Evolutionary conservation across 1,284 basidiomycete species (phyloP), one percentile per base, ranked within the genome.

Genomic region (Porodaedalea pini): DNA sequence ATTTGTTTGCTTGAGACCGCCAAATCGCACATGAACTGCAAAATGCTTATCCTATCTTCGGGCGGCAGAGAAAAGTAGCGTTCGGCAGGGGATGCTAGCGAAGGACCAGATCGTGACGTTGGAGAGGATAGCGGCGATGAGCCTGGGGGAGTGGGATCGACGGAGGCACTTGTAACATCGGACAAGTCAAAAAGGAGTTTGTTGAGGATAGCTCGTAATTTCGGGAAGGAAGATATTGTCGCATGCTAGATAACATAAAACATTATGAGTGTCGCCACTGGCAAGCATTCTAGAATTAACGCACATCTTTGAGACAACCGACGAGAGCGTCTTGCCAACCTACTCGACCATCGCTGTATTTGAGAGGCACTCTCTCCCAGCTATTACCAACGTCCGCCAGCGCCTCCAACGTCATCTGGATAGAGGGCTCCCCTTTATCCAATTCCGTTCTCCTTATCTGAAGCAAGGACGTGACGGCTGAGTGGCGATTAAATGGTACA

Each of bases 1-100:
- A 98, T 83, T 3, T 84, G 79, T 68, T 92, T 94, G 70, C 92
- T 96, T 47, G 94, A 92, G 27, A 94, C 85, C 0, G 90, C 94
- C 51, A 95, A 73, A 68, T 96, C 90, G 71, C 89, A 91, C 74
- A 99, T 80, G 73, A 96, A 98, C 7, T 83, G 77, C 54, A 99
- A 72, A 61, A 97, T 90, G 37, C 86, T 81, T 55, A 98, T 81
- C 67, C 94, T 92, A 69, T 97, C 91, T 51, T 76, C 76, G 13
- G 89, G 75, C 32, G 88, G 80, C 39, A 98, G 78, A 5, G 79
- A 70, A 55, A 85, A 80, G 68, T 97, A 98, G 37, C 90, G 80
- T 53, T 86, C 80, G 36, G 78, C 77, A 0, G 91, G 86, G 11
- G 73, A 73, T 3, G 71, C 70, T 27, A 54, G 44, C 3, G 82